Base-by-base conservation (phyloP, 2,329 filamentous ascomycete genomes). In the Cercospora sp. region DNA sequence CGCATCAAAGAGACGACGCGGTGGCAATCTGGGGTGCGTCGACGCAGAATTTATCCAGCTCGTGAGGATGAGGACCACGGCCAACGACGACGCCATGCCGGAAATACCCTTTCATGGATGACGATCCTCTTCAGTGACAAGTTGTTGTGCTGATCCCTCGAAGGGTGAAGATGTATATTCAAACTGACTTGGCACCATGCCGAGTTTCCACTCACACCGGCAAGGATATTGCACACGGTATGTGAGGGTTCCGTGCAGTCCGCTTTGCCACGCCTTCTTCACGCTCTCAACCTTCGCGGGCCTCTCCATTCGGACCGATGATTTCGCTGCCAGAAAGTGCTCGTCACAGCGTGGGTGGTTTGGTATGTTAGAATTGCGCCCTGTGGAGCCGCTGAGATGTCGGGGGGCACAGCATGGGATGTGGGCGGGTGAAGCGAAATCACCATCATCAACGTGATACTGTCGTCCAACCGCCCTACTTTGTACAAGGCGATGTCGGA, bases 261-360 rank as follows among this genome's bases (percentile, higher is more conserved):
- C 69, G 60, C 42, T 23, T 39, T 53, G 63, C 55, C 61, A 51
- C 64, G 65, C 45, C 20, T 60, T 62, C 53, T 65, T 64, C 64
- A 70, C 63, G 59, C 68, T 45, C 60, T 65, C 67, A 66, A 69
- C 69, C 67, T 68, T 66, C 51, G 36, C 65, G 65, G 64, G 60
- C 65, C 60, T 59, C 51, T 20, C 64, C 66, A 68, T 23, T 67
- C 67, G 67, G 67, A 30, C 69, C 67, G 67, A 69, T 64, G 42
- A 18, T 16, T 30, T 57, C 13, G 23, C 20, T 57, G 53, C 23
- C 23, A 28, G 26, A 31, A 12, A 13, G n/a, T 28, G 23, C 28
- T 31, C 59, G 31, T 55, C 59, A 53, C 59, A 66, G 16, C 18
- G 42, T 48, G 42, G 20, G 45, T 18, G 20, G 9, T 4, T 51